Base-by-base conservation (phyloP, 768 basidiomycete species). In the Naganishia vaughanmartiniae region DNA sequence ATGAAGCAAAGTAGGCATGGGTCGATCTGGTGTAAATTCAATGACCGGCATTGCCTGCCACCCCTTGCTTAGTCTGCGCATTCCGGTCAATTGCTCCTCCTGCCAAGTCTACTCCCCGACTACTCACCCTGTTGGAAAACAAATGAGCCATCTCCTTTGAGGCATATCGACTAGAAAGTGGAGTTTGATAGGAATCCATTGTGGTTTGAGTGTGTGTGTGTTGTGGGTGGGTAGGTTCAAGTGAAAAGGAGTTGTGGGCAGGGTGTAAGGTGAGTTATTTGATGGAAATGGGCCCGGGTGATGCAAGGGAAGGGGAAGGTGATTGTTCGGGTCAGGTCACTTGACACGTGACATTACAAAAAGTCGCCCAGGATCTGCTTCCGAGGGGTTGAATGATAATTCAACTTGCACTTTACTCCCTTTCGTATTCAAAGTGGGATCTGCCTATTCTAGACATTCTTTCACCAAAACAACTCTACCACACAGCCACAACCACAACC, bases 121-220 rank as follows among this genome's bases (percentile, higher is more conserved):
- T 31, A 84, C 89, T 71, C 77, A 93, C 95, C 63, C 89, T 88
- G 45, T 90, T 87, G n/a, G 95, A 98, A 84, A 98, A 99, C 54
- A 99, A 86, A 81, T 92, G 86, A 12, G 93, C 89, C 95, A 98
- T 98, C 83, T 98, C 94, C 81, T 93, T 94, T 85, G 92, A 95
- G 24, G 96, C 96, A 90, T 98, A 99, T 60, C 95, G 94, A 78
- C 94, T 97, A 17, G 79, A 77, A 11, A 82, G 78, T 19, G 81
- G 81, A 48, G 81, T 82, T 65, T 82, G 81, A 69, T 82, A 82
- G 54, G 77, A 75, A 73, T 82, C 81, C 80, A 81, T 82, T 26
- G 17, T n/a, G n/a, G n/a, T n/a, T n/a, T 66, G 63, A 21, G 15
- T 34, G 4, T 10, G 24, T 33, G 31, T 33, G 24, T 11, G 19